A percentile compares a stretch with the other conserved stretches of the same genome.
phyloP scores from a whole-genome alignment of 805 yeast species.

The Zygoascus biomembranicola region DNA sequence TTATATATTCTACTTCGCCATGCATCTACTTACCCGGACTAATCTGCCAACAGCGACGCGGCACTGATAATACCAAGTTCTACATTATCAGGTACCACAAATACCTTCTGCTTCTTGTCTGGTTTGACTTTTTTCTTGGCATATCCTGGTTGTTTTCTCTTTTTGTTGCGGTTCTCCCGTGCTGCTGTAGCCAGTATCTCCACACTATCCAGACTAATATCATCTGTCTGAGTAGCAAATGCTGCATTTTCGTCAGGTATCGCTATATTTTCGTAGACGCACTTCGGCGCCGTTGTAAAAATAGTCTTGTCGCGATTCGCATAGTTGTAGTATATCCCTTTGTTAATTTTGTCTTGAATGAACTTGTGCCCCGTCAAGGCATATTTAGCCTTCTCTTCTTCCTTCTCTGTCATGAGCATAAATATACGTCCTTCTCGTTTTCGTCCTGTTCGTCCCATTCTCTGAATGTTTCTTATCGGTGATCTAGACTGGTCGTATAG shows the following conservation, averaged over 20 bases:
- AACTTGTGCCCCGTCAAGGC: slow-evolving; percentile 78
- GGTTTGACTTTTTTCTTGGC: neutral
- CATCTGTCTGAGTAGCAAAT: slow-evolving; percentile 11
- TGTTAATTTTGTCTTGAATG: slow-evolving; percentile 59
- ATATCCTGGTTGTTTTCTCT: neutral
- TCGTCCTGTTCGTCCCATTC: slow-evolving; percentile 99
- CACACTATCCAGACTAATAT: neutral
- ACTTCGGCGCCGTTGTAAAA: neutral
- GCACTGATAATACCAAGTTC: slow-evolving; percentile 15
- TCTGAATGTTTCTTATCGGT: slow-evolving; percentile 85
- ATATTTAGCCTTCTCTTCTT: slow-evolving; percentile 67
- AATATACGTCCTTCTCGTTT: slow-evolving; percentile 81
- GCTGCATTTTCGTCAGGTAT: slow-evolving; percentile 63
- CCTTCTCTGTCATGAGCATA: slow-evolving; percentile 67
- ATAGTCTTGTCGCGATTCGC: slow-evolving; percentile 38
- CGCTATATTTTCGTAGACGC: slow-evolving; percentile 48
- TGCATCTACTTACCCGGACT: slow-evolving; percentile 1
- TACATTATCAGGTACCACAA: slow-evolving; percentile 17
- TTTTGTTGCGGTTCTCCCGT: neutral
- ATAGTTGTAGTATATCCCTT: slow-evolving; percentile 23
- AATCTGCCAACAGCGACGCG: neutral
- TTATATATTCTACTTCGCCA: slow-evolving; percentile 4
- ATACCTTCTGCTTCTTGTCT: slow-evolving; percentile 6
- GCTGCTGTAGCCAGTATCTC: neutral
- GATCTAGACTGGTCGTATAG: slow-evolving; percentile 91